Evolutionary conservation across 1,284 basidiomycete species (phyloP).

Genomic region (Rhodotorula sp.): DNA sequence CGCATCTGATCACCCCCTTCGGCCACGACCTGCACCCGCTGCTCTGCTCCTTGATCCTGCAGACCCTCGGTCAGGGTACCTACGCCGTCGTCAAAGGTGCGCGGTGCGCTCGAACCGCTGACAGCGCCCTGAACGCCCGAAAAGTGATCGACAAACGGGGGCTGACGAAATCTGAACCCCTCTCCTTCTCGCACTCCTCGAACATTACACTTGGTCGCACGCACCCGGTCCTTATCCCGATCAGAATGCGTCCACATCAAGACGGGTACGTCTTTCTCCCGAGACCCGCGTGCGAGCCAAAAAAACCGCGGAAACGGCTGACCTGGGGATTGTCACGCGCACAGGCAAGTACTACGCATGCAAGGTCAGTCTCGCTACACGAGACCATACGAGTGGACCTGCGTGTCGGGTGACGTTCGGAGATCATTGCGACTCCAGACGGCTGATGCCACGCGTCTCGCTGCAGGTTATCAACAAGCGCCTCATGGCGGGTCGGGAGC

Average conservation of each 20-base stretch:
- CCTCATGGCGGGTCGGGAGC: constrained; percentile 71
- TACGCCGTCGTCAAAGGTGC: constrained; percentile 72
- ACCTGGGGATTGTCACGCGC: background rate
- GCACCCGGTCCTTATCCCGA: background rate
- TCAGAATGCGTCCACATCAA: constrained; percentile 93
- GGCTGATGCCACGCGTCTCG: background rate
- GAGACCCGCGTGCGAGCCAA: too few species aligned
- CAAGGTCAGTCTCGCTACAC: constrained; percentile 61
- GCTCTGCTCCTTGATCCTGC: too few species aligned
- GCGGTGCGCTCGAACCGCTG: background rate
- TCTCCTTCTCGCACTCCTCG: background rate
- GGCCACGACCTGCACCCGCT: background rate
- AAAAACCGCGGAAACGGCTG: background rate
- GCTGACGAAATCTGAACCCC: background rate
- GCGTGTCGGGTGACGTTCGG: background rate
- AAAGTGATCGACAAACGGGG: too few species aligned
- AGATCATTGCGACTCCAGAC: too few species aligned
- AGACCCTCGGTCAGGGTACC: constrained; percentile 70
- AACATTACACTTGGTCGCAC: too few species aligned
- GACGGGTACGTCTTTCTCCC: constrained; percentile 55
- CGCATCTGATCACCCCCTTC: background rate
- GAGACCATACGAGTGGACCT: too few species aligned
- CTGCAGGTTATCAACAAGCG: constrained; percentile 73
- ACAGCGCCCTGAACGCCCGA: background rate
- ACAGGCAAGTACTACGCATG: constrained; percentile 73